Evolutionary conservation across 305 asterid genomes (phyloP).

Genomic region (Solanum aculeatissimum): DNA sequence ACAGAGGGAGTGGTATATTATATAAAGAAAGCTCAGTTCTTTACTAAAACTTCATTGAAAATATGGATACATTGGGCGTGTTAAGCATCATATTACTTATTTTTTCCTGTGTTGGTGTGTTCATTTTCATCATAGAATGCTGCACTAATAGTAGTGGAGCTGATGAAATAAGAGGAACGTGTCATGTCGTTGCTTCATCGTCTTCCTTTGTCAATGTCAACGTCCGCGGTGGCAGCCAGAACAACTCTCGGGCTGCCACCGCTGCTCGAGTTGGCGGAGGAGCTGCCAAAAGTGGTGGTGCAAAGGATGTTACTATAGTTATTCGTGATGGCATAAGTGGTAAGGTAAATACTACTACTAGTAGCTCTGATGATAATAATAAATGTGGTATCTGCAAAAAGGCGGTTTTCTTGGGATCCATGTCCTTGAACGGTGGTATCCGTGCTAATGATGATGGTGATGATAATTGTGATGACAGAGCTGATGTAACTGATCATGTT

Average conservation of each 20-base stretch:
- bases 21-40: not conserved
- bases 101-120: not conserved
- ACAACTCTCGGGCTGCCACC: not conserved
- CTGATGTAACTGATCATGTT: not conserved
- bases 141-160: not conserved
- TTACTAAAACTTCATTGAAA: not conserved
- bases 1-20: not conserved
- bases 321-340: not conserved
- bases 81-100: not conserved
- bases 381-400: not conserved
- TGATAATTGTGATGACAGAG: fast-evolving
- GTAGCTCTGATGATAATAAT: not conserved
- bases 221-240: not conserved
- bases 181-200: not conserved
- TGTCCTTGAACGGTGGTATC: not conserved
- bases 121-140: not conserved
- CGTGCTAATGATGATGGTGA: not conserved
- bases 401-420: not conserved
- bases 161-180: not conserved
- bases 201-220: not conserved
- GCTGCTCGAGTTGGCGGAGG: not conserved
- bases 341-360: not conserved
- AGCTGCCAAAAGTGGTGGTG: not conserved
- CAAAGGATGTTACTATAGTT: not conserved
- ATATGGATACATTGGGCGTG: not conserved